Base-by-base conservation (phyloP, 208 protist genomes). In the Acanthamoeba lenticulata region DNA sequence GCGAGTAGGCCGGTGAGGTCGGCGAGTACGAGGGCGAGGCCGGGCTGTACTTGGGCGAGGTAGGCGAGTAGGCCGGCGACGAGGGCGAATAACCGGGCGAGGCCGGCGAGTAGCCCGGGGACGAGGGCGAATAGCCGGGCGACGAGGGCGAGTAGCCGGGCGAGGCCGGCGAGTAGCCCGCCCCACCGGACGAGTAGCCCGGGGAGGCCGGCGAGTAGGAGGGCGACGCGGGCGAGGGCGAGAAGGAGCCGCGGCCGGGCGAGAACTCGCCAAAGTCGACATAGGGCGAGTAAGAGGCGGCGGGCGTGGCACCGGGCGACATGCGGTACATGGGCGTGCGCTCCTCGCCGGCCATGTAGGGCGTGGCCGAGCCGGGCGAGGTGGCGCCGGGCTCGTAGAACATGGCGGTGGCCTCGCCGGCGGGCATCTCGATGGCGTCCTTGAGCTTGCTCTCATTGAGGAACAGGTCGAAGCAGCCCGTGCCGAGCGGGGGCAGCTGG, bases 401-500 rank as follows among this genome's bases (percentile, higher is more conserved):
- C 36, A 60, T 67, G 62, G 86, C 49, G n/a, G 40, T 52, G 55
- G 86, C 49, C 49, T 92, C 86, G 42, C 40, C 67, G 24, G 13
- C 29, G 62, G 90, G 72, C 24, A 74, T 11, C 67, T 83, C 65
- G 65, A 74, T 65, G 29, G 62, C 90, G 42, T 94, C 55, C 90
- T 94, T 55, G 65, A 99, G 96, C 94, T 98, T 97, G 27, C 97
- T 95, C 94, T 98, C 96, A 95, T 99, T 97, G 11, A 99, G 85
- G 55, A 99, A 97, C 11, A 99, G 96, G 67, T 99, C 99, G 94
- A 99, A 99, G 42, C 97, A 94, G 90, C 99, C 99, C 0, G 99
- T 99, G 94, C 99, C 99, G 21, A 99, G 93, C 55, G 98, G 98
- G 11, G 98, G 97, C 45, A 99, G 96, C 95, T 99, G 98, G 74